Evolutionary conservation across 1,284 basidiomycete genomes (phyloP), one percentile per base, ranked within the genome.

Genomic region (Porodaedalea pini): DNA sequence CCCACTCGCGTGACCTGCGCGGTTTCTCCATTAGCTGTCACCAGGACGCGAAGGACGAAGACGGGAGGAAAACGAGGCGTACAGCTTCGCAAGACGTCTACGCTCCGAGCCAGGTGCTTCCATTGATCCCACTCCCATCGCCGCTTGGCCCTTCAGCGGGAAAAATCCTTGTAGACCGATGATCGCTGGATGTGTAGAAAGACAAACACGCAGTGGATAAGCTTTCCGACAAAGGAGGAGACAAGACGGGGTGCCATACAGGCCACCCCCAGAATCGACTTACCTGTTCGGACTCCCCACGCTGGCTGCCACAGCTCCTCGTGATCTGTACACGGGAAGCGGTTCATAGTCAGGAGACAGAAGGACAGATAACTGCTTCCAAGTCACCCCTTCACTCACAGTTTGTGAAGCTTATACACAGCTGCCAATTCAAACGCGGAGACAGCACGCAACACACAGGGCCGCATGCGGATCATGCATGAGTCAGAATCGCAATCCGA

Each of bases 281-380:
- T 61, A 85, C 92, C 92, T 58, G 95, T 98, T 59, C 95, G 82
- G 25, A 98, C 91, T 56, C 95, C 95, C 95, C 95, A 98, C 11
- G 95, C 94, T 31, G 95, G 95, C 72, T 97, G 94, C 95, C 95
- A 98, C 43, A 90, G 76, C 65, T 94, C 90, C 73, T 92, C 89
- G 62, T 92, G 89, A 75, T 90, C 88, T 90, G 66, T 45, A 56
- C 58, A 37, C 25, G 44, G 23, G 52, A 47, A 50, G 39, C 57
- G 47, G 15, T 5, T 29, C 15, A 39, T n/a, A 37, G 49, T 41
- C 41, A 51, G 32, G n/a, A 17, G 51, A 17, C 37, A 36, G 27
- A 44, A 45, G 48, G 25, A 50, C 39, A 29, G 51, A 31, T 25
- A 51, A 19, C 37, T 17, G 48, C 40, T 45, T 47, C 45, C 45